Evolutionary conservation across 2,329 filamentous ascomycete species (phyloP).

Genomic region (Penicillium sp.): DNA sequence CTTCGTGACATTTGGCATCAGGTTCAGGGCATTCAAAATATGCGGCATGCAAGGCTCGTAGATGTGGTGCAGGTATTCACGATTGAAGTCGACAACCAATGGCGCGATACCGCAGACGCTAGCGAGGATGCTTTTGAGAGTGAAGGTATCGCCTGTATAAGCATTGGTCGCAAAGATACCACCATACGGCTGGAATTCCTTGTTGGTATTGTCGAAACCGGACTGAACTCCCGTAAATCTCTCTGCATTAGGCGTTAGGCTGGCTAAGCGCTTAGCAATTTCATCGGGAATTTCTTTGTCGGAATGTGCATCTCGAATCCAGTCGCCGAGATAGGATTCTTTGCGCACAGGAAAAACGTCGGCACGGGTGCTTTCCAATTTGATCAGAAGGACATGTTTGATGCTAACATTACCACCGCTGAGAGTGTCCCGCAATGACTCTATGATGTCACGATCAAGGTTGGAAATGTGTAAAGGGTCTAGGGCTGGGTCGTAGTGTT

Average conservation of each 20-base stretch:
- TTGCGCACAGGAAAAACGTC: slow-evolving; percentile 46
- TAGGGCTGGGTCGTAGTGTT: slow-evolving; percentile 35
- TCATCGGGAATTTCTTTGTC: slow-evolving; percentile 31
- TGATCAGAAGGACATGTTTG: slow-evolving; percentile 43
- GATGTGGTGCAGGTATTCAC: slow-evolving; percentile 39
- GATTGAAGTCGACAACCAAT: slow-evolving; percentile 43
- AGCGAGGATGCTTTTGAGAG: slow-evolving; percentile 44
- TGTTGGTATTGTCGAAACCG: slow-evolving; percentile 13
- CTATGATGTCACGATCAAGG: slow-evolving; percentile 31
- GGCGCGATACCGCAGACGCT: slow-evolving; percentile 43
- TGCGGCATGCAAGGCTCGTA: slow-evolving; percentile 47
- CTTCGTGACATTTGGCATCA: slow-evolving; percentile 7
- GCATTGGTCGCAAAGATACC: slow-evolving; percentile 42
- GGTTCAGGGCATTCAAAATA: slow-evolving; percentile 18
- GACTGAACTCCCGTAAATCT: slow-evolving; percentile 18
- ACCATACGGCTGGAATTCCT: slow-evolving; percentile 28
- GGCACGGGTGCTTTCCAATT: slow-evolving; percentile 45
- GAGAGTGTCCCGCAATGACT: slow-evolving; percentile 21
- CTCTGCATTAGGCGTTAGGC: slow-evolving; percentile 24
- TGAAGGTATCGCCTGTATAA: slow-evolving; percentile 43
- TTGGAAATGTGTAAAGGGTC: slow-evolving; percentile 47
- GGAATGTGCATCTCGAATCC: slow-evolving; percentile 35
- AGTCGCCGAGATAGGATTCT: slow-evolving; percentile 29
- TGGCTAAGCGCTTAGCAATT: slow-evolving; percentile 23
- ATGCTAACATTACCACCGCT: slow-evolving; percentile 30